These are phyloP conservation scores for Orbilia quercus DNA, from an alignment of 2,329 filamentous ascomycete genomes.

Conservation along the genomic window DNA sequence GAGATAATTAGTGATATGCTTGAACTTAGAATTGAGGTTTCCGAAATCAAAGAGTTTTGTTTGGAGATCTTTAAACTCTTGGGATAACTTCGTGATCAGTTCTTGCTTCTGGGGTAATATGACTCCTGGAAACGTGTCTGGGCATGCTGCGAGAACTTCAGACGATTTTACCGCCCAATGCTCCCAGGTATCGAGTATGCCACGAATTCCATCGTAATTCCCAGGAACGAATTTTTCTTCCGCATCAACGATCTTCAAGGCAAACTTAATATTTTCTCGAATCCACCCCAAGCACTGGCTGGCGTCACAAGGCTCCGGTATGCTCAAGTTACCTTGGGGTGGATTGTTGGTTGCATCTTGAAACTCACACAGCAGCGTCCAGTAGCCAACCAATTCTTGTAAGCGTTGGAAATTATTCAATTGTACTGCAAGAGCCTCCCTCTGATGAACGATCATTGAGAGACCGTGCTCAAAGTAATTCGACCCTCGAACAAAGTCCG, in stretches of 20 bases:
- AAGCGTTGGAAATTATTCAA: constrained; percentile 64
- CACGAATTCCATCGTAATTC: constrained; percentile 24
- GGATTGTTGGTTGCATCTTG: neutral
- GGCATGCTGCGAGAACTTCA: constrained; percentile 1
- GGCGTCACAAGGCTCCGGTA: neutral
- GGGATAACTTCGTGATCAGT: neutral
- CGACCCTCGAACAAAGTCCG: constrained; percentile 81
- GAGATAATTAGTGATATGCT: constrained; percentile 40
- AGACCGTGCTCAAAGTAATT: constrained; percentile 90
- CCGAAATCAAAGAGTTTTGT: constrained; percentile 21
- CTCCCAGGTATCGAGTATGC: constrained; percentile 24
- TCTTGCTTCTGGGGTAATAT: constrained; percentile 7
- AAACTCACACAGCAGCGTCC: constrained; percentile 16
- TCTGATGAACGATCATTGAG: constrained; percentile 72
- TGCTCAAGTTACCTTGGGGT: neutral
- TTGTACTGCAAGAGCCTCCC: constrained; percentile 66
- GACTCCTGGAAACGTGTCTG: constrained; percentile 35
- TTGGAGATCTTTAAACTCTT: constrained; percentile 15
- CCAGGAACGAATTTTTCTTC: constrained; percentile 31
- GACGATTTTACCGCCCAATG: constrained; percentile 20
- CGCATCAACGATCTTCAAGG: constrained; percentile 31
- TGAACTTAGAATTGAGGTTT: constrained; percentile 10
- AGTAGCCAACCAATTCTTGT: constrained; percentile 61
- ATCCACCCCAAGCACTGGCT: constrained; percentile 30
- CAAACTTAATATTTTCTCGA: constrained; percentile 37